These are phyloP conservation scores for Stipa capillata DNA, from an alignment of 176 grass and related monocot species.

Conservation along the genomic window DNA sequence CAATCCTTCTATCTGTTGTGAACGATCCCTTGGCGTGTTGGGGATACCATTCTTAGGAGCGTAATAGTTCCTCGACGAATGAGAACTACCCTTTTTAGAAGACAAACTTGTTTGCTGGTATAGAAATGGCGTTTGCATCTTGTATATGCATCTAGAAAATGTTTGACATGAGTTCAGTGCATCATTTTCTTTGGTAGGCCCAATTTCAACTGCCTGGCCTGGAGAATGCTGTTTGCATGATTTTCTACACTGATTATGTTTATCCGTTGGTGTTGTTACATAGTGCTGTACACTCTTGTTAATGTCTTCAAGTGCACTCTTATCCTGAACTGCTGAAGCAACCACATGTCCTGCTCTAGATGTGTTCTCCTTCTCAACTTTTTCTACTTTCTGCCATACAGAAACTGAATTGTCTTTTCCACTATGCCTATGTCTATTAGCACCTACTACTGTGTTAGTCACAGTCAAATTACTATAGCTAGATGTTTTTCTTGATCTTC, in stretches of 20 bases:
- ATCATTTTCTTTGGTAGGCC: conserved; percentile 11
- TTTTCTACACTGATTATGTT: conserved; percentile 22
- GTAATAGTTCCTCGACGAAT: conserved; percentile 15
- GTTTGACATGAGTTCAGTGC: neutral
- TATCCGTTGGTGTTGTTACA: conserved; percentile 1
- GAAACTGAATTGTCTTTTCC: conserved; percentile 30
- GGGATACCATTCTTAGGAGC: conserved; percentile 15
- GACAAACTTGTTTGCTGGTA: conserved; percentile 11
- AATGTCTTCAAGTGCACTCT: conserved; percentile 4
- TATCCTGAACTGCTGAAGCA: conserved; percentile 12
- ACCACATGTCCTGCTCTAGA: conserved; percentile 7
- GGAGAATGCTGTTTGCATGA: neutral
- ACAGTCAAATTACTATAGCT: conserved; percentile 2
- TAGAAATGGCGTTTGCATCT: conserved; percentile 18
- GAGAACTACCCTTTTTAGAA: conserved; percentile 21
- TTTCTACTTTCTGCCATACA: conserved; percentile 55
- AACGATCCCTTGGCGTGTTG: conserved; percentile 22
- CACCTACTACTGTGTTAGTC: conserved; percentile 14
- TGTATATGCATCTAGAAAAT: neutral
- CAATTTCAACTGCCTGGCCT: conserved; percentile 17
- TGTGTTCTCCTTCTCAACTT: neutral
- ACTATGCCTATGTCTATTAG: conserved; percentile 16
- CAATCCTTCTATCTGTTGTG: conserved; percentile 5
- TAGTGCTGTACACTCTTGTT: conserved; percentile 12
- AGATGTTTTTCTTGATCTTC: conserved; percentile 17